Base-by-base conservation (phyloP, 2,329 filamentous ascomycete species). In the Colletotrichum cereale region DNA sequence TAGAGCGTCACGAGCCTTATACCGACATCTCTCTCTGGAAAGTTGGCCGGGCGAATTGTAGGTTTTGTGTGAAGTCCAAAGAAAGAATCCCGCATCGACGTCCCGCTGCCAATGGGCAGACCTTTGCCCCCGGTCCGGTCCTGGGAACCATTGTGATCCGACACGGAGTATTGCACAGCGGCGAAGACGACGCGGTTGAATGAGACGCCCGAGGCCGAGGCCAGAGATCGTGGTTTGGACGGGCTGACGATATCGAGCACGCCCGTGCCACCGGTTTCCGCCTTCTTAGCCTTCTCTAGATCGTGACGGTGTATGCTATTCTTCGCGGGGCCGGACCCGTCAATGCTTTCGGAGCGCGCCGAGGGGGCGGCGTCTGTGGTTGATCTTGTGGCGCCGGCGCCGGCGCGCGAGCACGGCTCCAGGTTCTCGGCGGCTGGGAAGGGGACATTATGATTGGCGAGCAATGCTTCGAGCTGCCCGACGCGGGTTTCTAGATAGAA, bases 101-200 rank as follows among this genome's bases (percentile, higher is more conserved):
- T 94, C 47, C 91, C 92, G 48, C 88, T 86, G 44, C 87, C 85
- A 31, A 83, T 56, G 24, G 66, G 38, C 18, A 67, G 88, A 42
- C 86, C 88, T 75, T 90, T 90, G 75, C 48, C 56, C 6, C 53
- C 65, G 6, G 48, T 38, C 18, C 71, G 60, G 52, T 73, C 71
- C n/a, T 62, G 65, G 57, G 84, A 85, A 7, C 92, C 93, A 76
- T 90, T 91, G 80, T 88, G 85, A 72, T 89, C 88, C 12, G 88
- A 86, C 21, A 91, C 86, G 0, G 88, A 90, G 58, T 89, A 89
- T 77, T 97, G 96, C 57, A 98, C 94, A 1, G 96, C 96, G 12
- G 96, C 95, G 79, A 97, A 96, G 14, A 98, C 96, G 16, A 98
- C 94, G 67, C 94, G 89, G 6, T 96, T 95, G 83, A 98, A 98